phyloP scores from a whole-genome alignment of 2,329 filamentous ascomycete species.

The Leptographium lundbergii region DNA sequence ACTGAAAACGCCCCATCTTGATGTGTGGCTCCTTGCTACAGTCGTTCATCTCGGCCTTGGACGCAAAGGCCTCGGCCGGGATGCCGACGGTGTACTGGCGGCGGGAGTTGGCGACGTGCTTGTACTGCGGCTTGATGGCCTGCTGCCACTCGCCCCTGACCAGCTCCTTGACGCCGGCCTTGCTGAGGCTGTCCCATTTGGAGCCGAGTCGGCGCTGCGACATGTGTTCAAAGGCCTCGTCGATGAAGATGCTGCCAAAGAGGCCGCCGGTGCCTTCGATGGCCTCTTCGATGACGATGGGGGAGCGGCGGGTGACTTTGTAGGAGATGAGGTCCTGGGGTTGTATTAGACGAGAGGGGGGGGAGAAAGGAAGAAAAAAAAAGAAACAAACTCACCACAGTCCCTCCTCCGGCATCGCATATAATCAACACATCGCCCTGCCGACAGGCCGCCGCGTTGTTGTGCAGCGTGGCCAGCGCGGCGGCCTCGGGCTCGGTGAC shows the following conservation, averaged over 20 bases:
- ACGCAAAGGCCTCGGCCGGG: conserved; percentile 7
- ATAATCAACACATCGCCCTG: conserved; percentile 15
- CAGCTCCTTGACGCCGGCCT: conserved; percentile 30
- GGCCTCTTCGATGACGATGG: conserved; percentile 33
- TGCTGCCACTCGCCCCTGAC: conserved; percentile 28
- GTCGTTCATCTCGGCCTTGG: conserved; percentile 7
- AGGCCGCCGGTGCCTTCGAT: conserved; percentile 35
- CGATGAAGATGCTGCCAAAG: conserved; percentile 37
- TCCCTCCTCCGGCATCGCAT: conserved; percentile 20
- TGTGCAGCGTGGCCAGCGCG: conserved; percentile 25
- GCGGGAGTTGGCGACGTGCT: conserved; percentile 20
- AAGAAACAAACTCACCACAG: conserved; percentile 14
- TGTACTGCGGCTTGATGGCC: conserved; percentile 19
- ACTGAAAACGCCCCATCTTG: conserved; percentile 6
- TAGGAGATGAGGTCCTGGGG: conserved; percentile 35
- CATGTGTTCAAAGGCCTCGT: conserved; percentile 33
- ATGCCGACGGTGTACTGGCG: conserved; percentile 8
- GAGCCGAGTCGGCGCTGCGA: conserved; percentile 31
- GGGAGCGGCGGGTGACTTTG: conserved; percentile 20
- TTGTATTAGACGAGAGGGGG: too few relatives aligned
- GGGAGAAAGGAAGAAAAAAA: neutral
- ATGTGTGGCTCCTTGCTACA: conserved; percentile 6
- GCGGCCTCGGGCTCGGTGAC: conserved; percentile 33
- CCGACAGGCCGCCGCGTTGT: conserved; percentile 12
- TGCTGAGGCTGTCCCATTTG: conserved; percentile 29